A percentile compares a stretch with the other conserved stretches of the same genome.
Conservation (phyloP, 73 alveolate genomes). For the Breviolum minutum region DNA sequence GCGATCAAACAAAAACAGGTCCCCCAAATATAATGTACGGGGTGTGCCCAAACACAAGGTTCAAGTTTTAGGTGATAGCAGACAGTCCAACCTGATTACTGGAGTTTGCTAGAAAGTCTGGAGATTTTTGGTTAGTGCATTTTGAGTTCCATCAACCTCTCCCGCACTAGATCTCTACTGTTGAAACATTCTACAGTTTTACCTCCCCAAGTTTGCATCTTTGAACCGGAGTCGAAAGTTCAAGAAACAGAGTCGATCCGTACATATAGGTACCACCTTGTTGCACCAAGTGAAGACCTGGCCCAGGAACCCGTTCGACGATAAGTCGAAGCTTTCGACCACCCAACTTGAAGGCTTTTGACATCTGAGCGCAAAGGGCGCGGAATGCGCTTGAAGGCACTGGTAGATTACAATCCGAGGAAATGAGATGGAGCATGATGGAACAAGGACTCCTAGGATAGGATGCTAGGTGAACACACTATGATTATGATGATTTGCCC, state of each 20-base stretch:
- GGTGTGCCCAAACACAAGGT: not conserved
- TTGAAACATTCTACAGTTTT: not conserved
- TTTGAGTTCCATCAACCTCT: not conserved
- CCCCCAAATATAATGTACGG: not conserved
- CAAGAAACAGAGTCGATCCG: not conserved
- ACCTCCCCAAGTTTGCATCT: not conserved
- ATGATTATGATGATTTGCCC: no score
- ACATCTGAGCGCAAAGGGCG: not conserved
- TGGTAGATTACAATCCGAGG: no score
- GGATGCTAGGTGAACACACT: no score
- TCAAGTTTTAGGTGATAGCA: not conserved
- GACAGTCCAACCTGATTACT: not conserved
- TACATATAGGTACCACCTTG: not conserved
- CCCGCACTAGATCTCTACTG: not conserved
- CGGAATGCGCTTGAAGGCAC: no score
- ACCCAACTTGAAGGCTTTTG: conserved; percentile 47
- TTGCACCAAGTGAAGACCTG: not conserved
- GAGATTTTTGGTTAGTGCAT: not conserved
- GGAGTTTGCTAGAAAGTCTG: not conserved
- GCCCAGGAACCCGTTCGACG: conserved; percentile 67
- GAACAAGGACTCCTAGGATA: no score
- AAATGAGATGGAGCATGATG: no score
- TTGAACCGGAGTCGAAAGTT: not conserved
- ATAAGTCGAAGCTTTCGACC: conserved; percentile 68
- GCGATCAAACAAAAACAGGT: not conserved